These are phyloP conservation scores for Simmondsia chinensis DNA, from an alignment of 148 eudicot species.

Conservation along the genomic window DNA sequence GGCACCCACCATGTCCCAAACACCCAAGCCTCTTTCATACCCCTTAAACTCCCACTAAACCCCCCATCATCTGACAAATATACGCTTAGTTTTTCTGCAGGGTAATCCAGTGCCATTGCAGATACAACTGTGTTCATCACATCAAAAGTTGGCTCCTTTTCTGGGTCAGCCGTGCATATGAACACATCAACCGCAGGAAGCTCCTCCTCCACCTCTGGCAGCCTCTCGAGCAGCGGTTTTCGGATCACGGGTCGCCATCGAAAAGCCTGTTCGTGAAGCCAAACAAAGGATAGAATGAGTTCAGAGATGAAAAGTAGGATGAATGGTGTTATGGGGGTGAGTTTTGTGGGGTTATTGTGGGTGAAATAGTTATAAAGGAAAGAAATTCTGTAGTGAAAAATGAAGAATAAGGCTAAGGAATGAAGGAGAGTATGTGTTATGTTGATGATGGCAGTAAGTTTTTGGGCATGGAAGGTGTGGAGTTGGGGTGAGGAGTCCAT, in stretches of 20 bases:
- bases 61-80: slow-evolving; percentile 33
- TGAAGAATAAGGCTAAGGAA: slow-evolving; percentile 1
- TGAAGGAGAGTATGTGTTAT: slow-evolving; percentile 10
- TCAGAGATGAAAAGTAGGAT: slow-evolving; percentile 15
- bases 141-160: slow-evolving; percentile 19
- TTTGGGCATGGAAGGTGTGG: slow-evolving; percentile 12
- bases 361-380: neutral
- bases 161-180: slow-evolving; percentile 27
- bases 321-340: neutral
- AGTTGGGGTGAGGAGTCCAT: too few species aligned
- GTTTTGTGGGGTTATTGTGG: neutral
- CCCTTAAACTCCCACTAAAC: slow-evolving; percentile 5
- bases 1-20: slow-evolving; percentile 30
- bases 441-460: slow-evolving; percentile 1
- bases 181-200: slow-evolving; percentile 27
- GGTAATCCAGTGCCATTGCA: slow-evolving; percentile 34
- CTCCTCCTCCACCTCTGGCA: slow-evolving; percentile 1
- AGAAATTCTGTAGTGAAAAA: slow-evolving; percentile 12
- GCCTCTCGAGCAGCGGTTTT: slow-evolving; percentile 9
- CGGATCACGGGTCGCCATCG: slow-evolving; percentile 16
- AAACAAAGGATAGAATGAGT: slow-evolving; percentile 15
- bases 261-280: slow-evolving; percentile 17
- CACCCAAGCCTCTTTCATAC: slow-evolving; percentile 15
- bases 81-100: slow-evolving; percentile 17
- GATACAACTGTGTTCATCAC: slow-evolving; percentile 38